Base-by-base conservation (phyloP, 2,329 filamentous ascomycete genomes). In the Penicillium fuscoglaucum region DNA sequence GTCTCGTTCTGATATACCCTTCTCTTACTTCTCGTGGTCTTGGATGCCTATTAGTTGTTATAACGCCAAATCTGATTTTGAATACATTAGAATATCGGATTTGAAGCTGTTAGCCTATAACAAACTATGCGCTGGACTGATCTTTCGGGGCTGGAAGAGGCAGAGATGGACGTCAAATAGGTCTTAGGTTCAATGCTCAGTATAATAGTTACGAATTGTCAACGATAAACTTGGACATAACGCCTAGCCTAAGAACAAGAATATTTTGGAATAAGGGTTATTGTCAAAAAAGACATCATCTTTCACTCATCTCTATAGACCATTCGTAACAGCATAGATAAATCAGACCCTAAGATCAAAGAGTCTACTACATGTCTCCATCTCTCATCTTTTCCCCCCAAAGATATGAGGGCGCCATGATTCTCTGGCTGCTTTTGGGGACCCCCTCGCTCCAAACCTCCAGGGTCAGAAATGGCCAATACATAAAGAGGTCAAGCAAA, bases 321-420 rank as follows among this genome's bases (percentile, higher is more conserved):
- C 69, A 74, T 73, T 74, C 72, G 68, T 74, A 74, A 74, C 71
- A 71, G 68, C 72, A 74, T 74, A 69, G 67, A 70, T 69, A 70
- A 69, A 67, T 65, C 61, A 64, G 61, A 67, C 64, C 58, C 61
- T 60, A 45, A 65, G 55, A 65, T 64, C 60, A 61, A 50, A 50
- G 60, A 58, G 57, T 63, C 66, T 65, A 66, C 65, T 60, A 65
- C 60, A 60, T 63, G 54, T 62, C 58, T 55, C 58, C 35, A 52
- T 58, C 53, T 60, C 46, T 59, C 61, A 44, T 63, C 48, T 61
- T 59, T 41, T 59, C 31, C 35, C 35, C 49, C 48, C 48, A 57
- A 59, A 43, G n/a, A 40, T 54, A 47, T 28, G 46, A 52, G 54
- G 55, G 52, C 55, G 52, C 57, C 58, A 49, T 61, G 39, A 44